phyloP scores from a whole-genome alignment of 2,329 filamentous ascomycete species.

The Colletotrichum sp. region DNA sequence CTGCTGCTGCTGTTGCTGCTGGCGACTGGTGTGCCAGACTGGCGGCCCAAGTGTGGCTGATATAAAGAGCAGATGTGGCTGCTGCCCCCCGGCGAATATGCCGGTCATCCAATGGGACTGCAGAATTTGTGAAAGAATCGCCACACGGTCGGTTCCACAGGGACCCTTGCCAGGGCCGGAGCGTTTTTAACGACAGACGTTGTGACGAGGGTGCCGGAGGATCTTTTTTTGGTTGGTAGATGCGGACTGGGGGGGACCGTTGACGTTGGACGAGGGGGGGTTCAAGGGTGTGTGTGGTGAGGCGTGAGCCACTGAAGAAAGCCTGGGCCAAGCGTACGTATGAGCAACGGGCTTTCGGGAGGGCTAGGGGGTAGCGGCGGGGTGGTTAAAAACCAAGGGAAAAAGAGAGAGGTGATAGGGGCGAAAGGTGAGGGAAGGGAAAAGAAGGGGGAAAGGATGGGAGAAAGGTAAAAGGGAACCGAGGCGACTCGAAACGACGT shows the following conservation, averaged over 20 bases:
- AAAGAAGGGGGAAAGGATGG: conserved; percentile 7
- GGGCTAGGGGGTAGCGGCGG: not conserved
- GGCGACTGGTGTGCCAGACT: not conserved
- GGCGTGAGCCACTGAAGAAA: not conserved
- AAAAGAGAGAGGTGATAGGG: conserved; percentile 9
- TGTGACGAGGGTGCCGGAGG: conserved; percentile 7
- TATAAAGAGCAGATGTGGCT: conserved; percentile 22
- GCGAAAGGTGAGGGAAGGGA: conserved; percentile 24
- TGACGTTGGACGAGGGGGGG: not conserved
- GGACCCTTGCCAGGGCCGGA: conserved; percentile 14
- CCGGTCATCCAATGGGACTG: conserved; percentile 9
- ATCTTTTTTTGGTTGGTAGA: conserved; percentile 7
- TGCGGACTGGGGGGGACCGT: not conserved
- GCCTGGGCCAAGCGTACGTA: not conserved
- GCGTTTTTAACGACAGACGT: conserved; percentile 15
- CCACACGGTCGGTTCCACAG: conserved; percentile 14
- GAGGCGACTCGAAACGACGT: not conserved
- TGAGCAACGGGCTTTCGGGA: not conserved
- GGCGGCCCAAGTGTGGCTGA: conserved; percentile 21
- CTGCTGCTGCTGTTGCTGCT: not conserved
- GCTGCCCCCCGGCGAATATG: conserved; percentile 2
- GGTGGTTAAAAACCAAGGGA: not conserved
- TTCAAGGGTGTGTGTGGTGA: not conserved
- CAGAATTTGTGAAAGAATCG: not conserved
- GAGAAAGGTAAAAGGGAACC: not conserved